phyloP scores from a whole-genome alignment of 2,329 filamentous ascomycete species.

The Ophiostoma piceae region DNA sequence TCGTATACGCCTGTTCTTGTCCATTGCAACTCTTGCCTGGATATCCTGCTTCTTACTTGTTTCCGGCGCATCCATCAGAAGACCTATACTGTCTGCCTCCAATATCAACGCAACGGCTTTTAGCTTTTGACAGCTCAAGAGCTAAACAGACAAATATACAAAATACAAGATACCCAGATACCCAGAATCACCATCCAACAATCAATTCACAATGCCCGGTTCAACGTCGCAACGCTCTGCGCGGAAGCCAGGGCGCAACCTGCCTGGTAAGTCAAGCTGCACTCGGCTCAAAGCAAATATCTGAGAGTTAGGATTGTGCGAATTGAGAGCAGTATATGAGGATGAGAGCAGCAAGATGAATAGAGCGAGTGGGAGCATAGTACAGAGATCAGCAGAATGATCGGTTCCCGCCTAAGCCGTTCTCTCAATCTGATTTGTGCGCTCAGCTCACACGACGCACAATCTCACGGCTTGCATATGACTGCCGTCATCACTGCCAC shows the following conservation, averaged over 20 bases:
- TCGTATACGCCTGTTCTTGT: not conserved
- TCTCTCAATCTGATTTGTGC: not conserved
- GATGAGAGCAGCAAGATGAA: not conserved
- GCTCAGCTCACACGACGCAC: not conserved
- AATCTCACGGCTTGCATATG: not conserved
- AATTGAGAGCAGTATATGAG: not conserved
- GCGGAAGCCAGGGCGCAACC: not conserved
- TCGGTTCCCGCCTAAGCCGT: not conserved
- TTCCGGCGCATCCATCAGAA: slow-evolving; percentile 3
- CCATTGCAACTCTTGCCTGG: not conserved
- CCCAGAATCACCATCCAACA: not conserved
- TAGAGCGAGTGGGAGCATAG: not conserved
- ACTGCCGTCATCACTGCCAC: not conserved
- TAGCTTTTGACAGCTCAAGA: not conserved
- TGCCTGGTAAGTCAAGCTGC: slow-evolving; percentile 9
- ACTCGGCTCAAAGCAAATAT: not conserved
- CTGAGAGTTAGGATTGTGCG: not conserved
- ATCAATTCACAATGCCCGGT: not conserved
- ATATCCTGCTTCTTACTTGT: not conserved
- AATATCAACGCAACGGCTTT: not conserved
- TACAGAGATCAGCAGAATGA: not conserved
- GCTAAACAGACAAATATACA: not conserved
- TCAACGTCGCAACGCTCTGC: slow-evolving; percentile 4
- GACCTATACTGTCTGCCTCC: not conserved
- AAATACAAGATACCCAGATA: not conserved